These are phyloP conservation scores for Polyporus arcularius DNA, from an alignment of 768 basidiomycete genomes.

Conservation along the genomic window DNA sequence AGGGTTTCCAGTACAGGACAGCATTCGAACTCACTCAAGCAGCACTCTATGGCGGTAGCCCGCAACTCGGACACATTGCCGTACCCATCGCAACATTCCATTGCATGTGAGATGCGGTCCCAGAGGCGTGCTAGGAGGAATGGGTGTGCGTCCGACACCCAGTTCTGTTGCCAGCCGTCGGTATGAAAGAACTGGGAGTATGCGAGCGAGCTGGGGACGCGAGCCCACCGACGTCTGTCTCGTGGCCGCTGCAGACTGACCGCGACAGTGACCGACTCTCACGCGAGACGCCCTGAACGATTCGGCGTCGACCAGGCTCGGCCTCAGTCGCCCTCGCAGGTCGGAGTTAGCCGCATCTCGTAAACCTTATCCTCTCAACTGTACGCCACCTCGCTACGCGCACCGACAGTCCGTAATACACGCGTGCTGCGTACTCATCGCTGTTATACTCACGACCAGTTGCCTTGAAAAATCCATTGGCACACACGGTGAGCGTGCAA, in stretches of 20 bases:
- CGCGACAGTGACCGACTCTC: background rate
- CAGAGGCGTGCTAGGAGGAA: background rate
- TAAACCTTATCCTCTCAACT: slow-evolving; percentile 29
- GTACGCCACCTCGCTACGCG: slow-evolving; percentile 23
- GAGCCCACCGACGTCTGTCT: no score
- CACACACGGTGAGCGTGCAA: slow-evolving; percentile 65
- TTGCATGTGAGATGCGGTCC: slow-evolving; percentile 43
- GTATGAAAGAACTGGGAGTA: background rate
- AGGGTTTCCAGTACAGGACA: background rate
- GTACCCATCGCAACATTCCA: slow-evolving; percentile 83
- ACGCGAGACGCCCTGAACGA: background rate
- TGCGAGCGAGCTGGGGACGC: background rate
- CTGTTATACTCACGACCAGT: slow-evolving; percentile 30
- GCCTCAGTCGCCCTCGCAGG: background rate
- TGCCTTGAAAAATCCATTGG: slow-evolving; percentile 97
- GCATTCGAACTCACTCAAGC: background rate
- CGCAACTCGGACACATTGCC: slow-evolving; percentile 50
- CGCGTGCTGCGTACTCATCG: slow-evolving; percentile 2
- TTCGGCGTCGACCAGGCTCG: background rate
- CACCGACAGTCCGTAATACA: background rate
- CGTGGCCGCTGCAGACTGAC: background rate
- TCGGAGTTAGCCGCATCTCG: background rate
- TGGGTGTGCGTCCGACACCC: no score
- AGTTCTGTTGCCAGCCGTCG: no score
- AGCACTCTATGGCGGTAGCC: slow-evolving; percentile 35